Evolutionary conservation across 805 yeast genomes (phyloP).

Genomic region (Wickerhamomyces bisporus): DNA sequence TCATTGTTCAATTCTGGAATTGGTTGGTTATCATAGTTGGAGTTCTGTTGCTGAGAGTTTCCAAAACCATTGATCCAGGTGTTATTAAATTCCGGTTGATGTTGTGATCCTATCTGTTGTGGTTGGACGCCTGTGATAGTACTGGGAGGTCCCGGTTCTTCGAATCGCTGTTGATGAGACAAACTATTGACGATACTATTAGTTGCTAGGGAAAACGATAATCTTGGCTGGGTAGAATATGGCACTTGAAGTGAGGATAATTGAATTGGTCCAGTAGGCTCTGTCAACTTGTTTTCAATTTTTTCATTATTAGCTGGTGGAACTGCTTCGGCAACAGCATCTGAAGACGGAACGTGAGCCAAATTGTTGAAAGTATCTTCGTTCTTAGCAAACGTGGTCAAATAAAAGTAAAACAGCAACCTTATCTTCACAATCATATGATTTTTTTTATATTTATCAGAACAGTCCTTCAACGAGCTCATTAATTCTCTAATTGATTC

Average conservation of each 20-base stretch:
- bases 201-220: no score
- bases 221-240: no score
- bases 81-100: not conserved
- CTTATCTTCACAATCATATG: slow-evolving; percentile 20
- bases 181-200: no score
- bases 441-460: slow-evolving; percentile 12
- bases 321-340: slow-evolving; percentile 11
- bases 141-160: no score
- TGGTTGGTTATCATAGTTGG: not conserved
- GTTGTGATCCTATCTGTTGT: no score
- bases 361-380: slow-evolving; percentile 19
- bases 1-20: slow-evolving; percentile 3
- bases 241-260: no score
- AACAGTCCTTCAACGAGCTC: slow-evolving; percentile 12
- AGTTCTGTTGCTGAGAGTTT: not conserved
- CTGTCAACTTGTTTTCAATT: no score
- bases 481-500: slow-evolving; percentile 11
- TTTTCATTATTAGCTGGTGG: not conserved
- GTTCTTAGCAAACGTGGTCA: slow-evolving; percentile 24
- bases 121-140: no score
- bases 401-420: slow-evolving; percentile 21
- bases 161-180: no score
- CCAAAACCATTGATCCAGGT: not conserved
- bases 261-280: no score
- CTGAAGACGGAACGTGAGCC: slow-evolving; percentile 11